Evolutionary conservation across 148 eudicot species (phyloP), one percentile per base, ranked within the genome.

Genomic region (Bassia scoparia): DNA sequence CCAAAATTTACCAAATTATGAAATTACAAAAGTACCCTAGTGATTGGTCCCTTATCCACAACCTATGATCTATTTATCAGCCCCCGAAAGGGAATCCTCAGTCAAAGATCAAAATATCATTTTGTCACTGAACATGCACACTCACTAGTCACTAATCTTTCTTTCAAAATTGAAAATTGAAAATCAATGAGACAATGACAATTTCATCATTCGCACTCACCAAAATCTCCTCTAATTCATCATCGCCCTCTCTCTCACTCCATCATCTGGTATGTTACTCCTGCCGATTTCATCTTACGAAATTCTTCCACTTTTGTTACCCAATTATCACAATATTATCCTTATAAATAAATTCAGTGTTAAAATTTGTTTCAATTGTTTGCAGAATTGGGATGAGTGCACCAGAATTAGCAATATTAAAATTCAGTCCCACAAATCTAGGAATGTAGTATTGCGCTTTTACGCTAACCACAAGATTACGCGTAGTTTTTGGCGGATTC

Each of bases 181-280:
- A n/a, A n/a, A n/a, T n/a, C n/a, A n/a, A n/a, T n/a, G n/a, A n/a
- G n/a, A n/a, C 67, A 4, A 62, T 62, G 24, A 43, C 56, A 61
- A 73, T 73, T 41, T 7, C 46, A 77, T 73, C 69, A 26, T 49
- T 69, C 30, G 58, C 56, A 29, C 33, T 67, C 2, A 26, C 35
- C 66, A 35, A 24, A 41, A 29, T 21, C 24, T 43, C 55, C 62
- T 67, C 53, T 52, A 50, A 18, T 44, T 34, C 62, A 18, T 29
- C 5, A 38, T 23, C 23, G 4, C 62, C 70, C 24, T 78, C 72
- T 11, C 34, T 38, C n/a, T 68, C 63, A 20, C 15, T 18, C 7
- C 69, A n/a, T 17, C 29, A 37, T 29, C 68, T 35, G 43, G 72
- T 56, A 18, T 31, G 46, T 37, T 21, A 59, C 46, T 41, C 50